Conservation (phyloP, 768 basidiomycete species). For the Cystobasidium onofrii region DNA sequence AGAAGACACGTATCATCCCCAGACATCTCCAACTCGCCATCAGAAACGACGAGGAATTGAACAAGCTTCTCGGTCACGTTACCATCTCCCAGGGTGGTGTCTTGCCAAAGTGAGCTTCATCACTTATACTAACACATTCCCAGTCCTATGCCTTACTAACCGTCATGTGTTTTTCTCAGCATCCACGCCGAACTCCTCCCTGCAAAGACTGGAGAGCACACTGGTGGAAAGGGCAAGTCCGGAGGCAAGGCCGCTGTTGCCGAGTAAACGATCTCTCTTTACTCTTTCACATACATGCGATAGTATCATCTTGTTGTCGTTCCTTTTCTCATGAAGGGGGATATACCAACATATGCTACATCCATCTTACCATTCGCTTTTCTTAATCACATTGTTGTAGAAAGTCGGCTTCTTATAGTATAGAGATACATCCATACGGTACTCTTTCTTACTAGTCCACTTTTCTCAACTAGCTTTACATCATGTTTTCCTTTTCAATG, state of each 20-base stretch:
- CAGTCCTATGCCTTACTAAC: not conserved
- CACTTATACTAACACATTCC: not conserved
- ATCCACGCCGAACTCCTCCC: conserved; percentile 35
- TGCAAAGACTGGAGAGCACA: conserved; percentile 4
- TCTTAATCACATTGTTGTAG: not conserved
- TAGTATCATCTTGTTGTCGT: not conserved
- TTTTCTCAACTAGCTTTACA: not conserved
- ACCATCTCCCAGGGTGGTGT: conserved; percentile 89
- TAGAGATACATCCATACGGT: too few species aligned
- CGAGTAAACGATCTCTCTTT: not conserved
- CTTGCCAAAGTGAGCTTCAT: conserved; percentile 52
- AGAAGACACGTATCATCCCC: conserved; percentile 88
- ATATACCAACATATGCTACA: not conserved
- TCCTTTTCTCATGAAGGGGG: too few species aligned
- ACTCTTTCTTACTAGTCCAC: too few species aligned
- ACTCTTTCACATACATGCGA: not conserved
- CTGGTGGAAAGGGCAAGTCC: conserved; percentile 22
- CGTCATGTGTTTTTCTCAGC: not conserved
- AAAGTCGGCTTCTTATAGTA: too few species aligned
- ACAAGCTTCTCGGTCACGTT: conserved; percentile 73
- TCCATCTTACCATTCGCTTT: not conserved
- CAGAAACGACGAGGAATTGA: conserved; percentile 50
- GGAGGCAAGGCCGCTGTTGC: conserved; percentile 6
- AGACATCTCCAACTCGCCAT: conserved; percentile 87
- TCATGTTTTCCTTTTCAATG: not conserved